Percentiles rank a stretch among this genome's conserved stretches.
Evolutionary conservation across 1,284 basidiomycete species (phyloP).

Genomic region (Austroboletus novae-zelandiae): DNA sequence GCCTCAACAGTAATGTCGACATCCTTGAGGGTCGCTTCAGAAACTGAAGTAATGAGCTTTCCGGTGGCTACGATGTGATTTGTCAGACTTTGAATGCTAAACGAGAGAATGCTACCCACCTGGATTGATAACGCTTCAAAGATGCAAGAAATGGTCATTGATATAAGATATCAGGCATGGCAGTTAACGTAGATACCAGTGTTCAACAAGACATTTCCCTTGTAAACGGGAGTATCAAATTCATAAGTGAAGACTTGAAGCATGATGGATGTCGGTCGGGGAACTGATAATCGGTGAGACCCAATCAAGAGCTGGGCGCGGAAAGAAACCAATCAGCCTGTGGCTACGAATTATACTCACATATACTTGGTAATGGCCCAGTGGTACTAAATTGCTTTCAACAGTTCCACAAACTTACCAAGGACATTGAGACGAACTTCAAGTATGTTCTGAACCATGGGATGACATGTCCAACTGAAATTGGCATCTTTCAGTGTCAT

Average conservation of each 20-base stretch:
- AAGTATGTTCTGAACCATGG: too few relatives aligned
- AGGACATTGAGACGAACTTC: too few relatives aligned
- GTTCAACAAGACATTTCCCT: slow-evolving; percentile 66
- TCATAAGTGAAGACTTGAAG: slow-evolving; percentile 52
- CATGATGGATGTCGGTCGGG: slow-evolving; percentile 31
- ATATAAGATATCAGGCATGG: slow-evolving; percentile 32
- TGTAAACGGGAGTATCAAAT: slow-evolving; percentile 66
- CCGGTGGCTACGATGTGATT: slow-evolving; percentile 53
- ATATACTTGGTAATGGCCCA: too few relatives aligned
- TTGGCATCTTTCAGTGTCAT: too few relatives aligned
- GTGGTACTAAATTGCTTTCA: too few relatives aligned
- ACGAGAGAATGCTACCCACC: slow-evolving; percentile 30
- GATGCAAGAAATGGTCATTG: neutral
- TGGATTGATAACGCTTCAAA: slow-evolving; percentile 74
- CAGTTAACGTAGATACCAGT: slow-evolving; percentile 84
- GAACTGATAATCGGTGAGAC: too few relatives aligned
- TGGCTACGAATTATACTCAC: too few relatives aligned
- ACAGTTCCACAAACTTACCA: too few relatives aligned
- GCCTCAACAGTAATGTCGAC: slow-evolving; percentile 75
- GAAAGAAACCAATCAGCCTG: too few relatives aligned
- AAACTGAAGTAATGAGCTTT: slow-evolving; percentile 63
- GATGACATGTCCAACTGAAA: too few relatives aligned
- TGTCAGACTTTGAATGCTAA: neutral
- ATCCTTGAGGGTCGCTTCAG: slow-evolving; percentile 68
- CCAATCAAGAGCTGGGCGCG: too few relatives aligned